These are phyloP conservation scores for Diaporthe nobilis DNA, from an alignment of 2,329 filamentous ascomycete species.

Conservation along the genomic window DNA sequence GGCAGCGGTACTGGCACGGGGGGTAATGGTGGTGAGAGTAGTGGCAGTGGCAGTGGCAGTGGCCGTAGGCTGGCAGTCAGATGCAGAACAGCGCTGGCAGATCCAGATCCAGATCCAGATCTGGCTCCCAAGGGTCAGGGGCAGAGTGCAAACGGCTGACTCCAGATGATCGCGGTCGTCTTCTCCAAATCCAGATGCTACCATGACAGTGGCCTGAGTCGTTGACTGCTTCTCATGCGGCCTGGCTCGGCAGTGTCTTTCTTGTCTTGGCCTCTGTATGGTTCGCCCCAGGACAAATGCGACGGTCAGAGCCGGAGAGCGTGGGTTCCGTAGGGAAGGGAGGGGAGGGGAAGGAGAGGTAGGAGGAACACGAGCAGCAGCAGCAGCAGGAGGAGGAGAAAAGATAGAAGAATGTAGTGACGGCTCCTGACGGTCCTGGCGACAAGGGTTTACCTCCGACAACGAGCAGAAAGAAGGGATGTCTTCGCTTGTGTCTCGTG, in stretches of 20 bases:
- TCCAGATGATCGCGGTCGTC: constrained; percentile 19
- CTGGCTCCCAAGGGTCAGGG: constrained; percentile 26
- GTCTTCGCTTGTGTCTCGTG: constrained; percentile 29
- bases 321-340: background rate
- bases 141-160: constrained; percentile 32
- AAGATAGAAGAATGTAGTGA: background rate
- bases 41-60: background rate
- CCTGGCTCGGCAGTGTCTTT: background rate
- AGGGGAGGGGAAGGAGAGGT: background rate
- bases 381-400: background rate
- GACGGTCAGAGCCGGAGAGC: constrained; percentile 11
- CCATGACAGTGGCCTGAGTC: constrained; percentile 30
- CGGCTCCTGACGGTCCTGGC: constrained; percentile 2
- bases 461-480: constrained; percentile 17
- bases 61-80: constrained; percentile 9
- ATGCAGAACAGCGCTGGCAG: constrained; percentile 12
- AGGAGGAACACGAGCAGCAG: background rate
- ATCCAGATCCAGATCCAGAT: constrained; percentile 28
- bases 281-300: background rate
- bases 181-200: constrained; percentile 32
- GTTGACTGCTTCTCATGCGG: constrained; percentile 11
- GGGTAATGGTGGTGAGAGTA: background rate
- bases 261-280: constrained; percentile 1
- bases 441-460: constrained; percentile 4
- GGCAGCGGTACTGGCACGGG: background rate